A percentile compares a stretch with the other conserved stretches of the same genome.
phyloP scores from a whole-genome alignment of 1,139 yeast genomes.

The Debaryomyces coudertii region DNA sequence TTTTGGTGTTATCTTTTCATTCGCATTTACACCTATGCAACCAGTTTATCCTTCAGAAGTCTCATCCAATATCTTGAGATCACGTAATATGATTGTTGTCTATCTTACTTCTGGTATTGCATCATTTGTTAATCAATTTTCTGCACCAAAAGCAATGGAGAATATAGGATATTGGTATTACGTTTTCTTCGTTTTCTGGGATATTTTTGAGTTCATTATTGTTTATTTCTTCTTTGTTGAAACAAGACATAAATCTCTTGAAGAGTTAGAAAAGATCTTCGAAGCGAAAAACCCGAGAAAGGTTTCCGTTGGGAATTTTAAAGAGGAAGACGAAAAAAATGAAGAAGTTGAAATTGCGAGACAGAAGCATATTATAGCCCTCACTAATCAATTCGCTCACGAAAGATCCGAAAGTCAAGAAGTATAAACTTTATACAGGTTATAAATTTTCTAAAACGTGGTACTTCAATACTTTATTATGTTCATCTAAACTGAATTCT shows the following conservation, averaged over 20 bases:
- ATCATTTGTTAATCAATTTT: constrained; percentile 22
- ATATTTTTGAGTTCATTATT: constrained; percentile 20
- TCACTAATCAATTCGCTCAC: constrained; percentile 5
- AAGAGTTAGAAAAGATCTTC: constrained; percentile 31
- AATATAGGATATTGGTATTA: constrained; percentile 25
- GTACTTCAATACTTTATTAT: not conserved
- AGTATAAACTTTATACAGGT: constrained; percentile 1
- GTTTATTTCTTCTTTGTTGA: constrained; percentile 33
- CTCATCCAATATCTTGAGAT: constrained; percentile 21
- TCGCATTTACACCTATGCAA: constrained; percentile 25
- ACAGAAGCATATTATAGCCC: constrained; percentile 4
- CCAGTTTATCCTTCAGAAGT: constrained; percentile 26
- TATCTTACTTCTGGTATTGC: constrained; percentile 21
- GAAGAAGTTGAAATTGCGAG: constrained; percentile 5
- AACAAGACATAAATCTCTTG: constrained; percentile 30
- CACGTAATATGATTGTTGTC: constrained; percentile 20
- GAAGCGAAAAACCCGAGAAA: constrained; percentile 14
- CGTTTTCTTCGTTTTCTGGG: constrained; percentile 25
- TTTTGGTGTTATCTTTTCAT: constrained; percentile 24
- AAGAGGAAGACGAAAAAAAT: constrained; percentile 7
- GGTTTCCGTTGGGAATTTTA: constrained; percentile 13
- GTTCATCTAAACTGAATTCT: not conserved
- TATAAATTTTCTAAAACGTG: not conserved
- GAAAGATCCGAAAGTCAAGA: not conserved
- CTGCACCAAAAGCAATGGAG: constrained; percentile 26